Evolutionary conservation across 495 filamentous ascomycete species (phyloP), one percentile per base, ranked within the genome.

Genomic region (Hypoxylon rickii): DNA sequence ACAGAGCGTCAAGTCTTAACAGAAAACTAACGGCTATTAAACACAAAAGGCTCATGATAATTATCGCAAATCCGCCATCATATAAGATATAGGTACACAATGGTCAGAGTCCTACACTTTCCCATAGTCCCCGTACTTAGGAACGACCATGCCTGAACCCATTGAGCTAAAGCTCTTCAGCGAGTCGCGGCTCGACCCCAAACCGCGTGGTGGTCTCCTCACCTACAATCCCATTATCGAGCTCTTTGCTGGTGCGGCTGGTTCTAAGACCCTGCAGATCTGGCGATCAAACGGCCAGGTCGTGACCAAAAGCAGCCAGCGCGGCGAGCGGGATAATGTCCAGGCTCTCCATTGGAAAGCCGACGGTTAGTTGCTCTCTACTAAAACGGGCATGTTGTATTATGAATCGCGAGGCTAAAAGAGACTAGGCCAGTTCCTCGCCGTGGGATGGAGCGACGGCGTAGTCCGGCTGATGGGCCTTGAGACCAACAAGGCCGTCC

Each of bases 191-290:
- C 68, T 83, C 36, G 68, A 71, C 34, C 58, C 69, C 15, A 67
- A 60, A 12, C 59, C 67, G 12, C 47, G 63, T 6, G 63, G 55
- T 43, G 70, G 73, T 47, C 78, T 84, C 44, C 64, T 92, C 22
- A 76, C 86, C 12, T 90, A 88, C 70, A 93, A 89, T 73, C 90
- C 91, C 7, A 83, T 83, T 18, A 89, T 93, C 82, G 89, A 94
- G 71, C 78, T 96, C 45, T 73, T 90, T 26, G 86, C 85, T n/a
- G 85, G 85, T 11, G 90, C 57, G 61, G 89, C 67, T 41, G 90
- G 88, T 45, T 85, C 85, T 0, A 86, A 88, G 62, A 73, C 79
- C 3, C 84, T 88, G 2, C 86, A 93, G 63, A 84, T 88, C 4
- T 82, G 68, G 73, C 74, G 70, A 47, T 70, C 65, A 57, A 78